A percentile compares a stretch with the other conserved stretches of the same genome.
These are phyloP conservation scores for Amanita phalloides DNA, from an alignment of 768 basidiomycete genomes.

Conservation along the genomic window DNA sequence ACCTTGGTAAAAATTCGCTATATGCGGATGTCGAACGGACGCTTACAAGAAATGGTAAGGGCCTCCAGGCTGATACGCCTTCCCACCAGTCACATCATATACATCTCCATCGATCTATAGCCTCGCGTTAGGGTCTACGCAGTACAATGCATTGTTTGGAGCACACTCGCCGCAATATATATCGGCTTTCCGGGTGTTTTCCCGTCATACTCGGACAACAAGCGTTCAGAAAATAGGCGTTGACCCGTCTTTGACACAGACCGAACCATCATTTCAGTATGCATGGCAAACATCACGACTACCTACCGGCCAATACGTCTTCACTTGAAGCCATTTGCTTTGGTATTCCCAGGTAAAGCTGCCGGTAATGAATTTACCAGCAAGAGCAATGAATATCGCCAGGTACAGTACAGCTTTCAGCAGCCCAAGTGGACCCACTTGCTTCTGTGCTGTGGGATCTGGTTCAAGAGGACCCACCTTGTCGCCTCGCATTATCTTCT, in stretches of 20 bases:
- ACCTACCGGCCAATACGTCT: constrained; percentile 56
- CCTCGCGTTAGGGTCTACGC: constrained; percentile 3
- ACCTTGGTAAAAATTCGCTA: constrained; percentile 13
- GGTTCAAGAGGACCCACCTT: constrained; percentile 59
- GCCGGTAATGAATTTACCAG: constrained; percentile 81
- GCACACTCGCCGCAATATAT: constrained; percentile 66
- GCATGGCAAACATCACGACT: not conserved
- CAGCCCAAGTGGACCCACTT: constrained; percentile 53
- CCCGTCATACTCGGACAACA: constrained; percentile 65
- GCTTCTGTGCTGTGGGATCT: constrained; percentile 61
- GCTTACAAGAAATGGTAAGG: constrained; percentile 65
- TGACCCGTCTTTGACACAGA: constrained; percentile 34
- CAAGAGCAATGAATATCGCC: constrained; percentile 40
- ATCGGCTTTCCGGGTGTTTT: constrained; percentile 50
- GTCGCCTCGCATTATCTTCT: constrained; percentile 66
- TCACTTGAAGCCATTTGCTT: constrained; percentile 47
- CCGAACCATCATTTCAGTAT: not conserved
- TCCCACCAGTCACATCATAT: constrained; percentile 79
- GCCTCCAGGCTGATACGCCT: constrained; percentile 83
- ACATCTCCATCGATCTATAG: constrained; percentile 83
- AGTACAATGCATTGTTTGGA: constrained; percentile 7
- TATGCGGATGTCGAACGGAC: constrained; percentile 8
- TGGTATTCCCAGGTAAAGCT: constrained; percentile 80
- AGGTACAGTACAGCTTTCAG: constrained; percentile 59
- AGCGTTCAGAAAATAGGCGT: constrained; percentile 63